phyloP scores from a whole-genome alignment of 116 monocot species.

The Trichopus zeylanicus region DNA sequence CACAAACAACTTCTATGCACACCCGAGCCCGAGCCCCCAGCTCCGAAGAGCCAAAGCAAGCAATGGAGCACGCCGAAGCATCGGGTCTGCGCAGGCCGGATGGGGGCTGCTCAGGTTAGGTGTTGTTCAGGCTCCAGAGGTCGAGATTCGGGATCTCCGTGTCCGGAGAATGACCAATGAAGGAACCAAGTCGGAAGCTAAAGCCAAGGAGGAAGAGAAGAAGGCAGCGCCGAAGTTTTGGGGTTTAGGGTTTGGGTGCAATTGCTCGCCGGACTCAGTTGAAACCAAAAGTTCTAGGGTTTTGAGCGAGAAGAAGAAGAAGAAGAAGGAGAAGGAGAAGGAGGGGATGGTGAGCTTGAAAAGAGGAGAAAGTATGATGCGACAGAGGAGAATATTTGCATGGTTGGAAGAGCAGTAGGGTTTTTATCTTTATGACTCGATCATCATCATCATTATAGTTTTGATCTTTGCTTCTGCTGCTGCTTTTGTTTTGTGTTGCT shows the following conservation, averaged over 20 bases:
- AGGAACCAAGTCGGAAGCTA: background rate
- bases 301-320: background rate
- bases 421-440: background rate
- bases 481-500: slow-evolving; percentile 1
- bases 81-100: slow-evolving; percentile 7
- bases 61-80: slow-evolving; percentile 19
- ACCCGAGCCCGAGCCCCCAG: slow-evolving; percentile 65
- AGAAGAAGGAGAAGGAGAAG: slow-evolving; percentile 6
- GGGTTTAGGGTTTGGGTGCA: slow-evolving; percentile 30
- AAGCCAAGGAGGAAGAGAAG: background rate
- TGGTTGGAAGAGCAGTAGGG: slow-evolving; percentile 70
- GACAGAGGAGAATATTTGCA: slow-evolving; percentile 30
- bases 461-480: background rate
- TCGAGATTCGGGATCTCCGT: slow-evolving; percentile 17
- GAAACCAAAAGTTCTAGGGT: background rate
- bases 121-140: slow-evolving; percentile 38
- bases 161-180: background rate
- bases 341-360: background rate
- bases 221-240: slow-evolving; percentile 9
- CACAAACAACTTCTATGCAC: slow-evolving; percentile 39
- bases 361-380: slow-evolving; percentile 7
- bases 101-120: slow-evolving; percentile 50
- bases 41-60: slow-evolving; percentile 6
- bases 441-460: background rate
- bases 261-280: slow-evolving; percentile 25